phyloP scores from a whole-genome alignment of 2,329 filamentous ascomycete species.

The Aspergillus ochraceoroseus region DNA sequence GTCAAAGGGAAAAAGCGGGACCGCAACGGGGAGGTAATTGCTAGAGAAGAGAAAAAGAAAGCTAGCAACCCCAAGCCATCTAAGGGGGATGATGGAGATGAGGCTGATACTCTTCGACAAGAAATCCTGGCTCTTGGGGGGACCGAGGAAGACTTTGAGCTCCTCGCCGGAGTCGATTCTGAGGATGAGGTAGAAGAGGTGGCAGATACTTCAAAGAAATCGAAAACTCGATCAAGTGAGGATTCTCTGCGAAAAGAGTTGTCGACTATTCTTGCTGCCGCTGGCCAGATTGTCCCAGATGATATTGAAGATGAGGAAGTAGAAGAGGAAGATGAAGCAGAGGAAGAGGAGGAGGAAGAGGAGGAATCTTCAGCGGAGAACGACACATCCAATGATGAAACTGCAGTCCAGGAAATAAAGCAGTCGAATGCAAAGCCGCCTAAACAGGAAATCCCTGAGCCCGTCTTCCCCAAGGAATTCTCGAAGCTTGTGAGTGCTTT shows the following conservation, averaged over 20 bases:
- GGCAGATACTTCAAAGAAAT: constrained; percentile 30
- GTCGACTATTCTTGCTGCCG: constrained; percentile 34
- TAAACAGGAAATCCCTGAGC: constrained; percentile 21
- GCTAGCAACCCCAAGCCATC: constrained; percentile 20
- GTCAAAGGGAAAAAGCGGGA: constrained; percentile 45
- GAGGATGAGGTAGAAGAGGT: constrained; percentile 48
- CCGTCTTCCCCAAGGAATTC: constrained; percentile 34
- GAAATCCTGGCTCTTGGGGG: constrained; percentile 48
- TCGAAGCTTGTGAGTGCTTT: constrained; percentile 31
- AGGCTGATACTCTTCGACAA: constrained; percentile 36
- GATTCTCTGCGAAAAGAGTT: constrained; percentile 42
- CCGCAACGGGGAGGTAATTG: constrained; percentile 44
- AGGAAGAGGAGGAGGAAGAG: constrained; percentile 38
- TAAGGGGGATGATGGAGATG: constrained; percentile 20
- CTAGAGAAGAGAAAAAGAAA: constrained; percentile 30
- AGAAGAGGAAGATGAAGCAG: constrained; percentile 36
- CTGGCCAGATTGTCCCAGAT: constrained; percentile 36
- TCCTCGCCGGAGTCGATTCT: constrained; percentile 44
- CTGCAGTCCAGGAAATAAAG: constrained; percentile 21
- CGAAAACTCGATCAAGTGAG: constrained; percentile 28
- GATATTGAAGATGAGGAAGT: constrained; percentile 33
- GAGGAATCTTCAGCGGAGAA: constrained; percentile 32
- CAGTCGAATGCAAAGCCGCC: constrained; percentile 24
- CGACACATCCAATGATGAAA: constrained; percentile 30
- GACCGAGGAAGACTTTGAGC: constrained; percentile 47